These are phyloP conservation scores for Thielaviopsis musarum DNA, from an alignment of 2,329 filamentous ascomycete species.

Conservation along the genomic window DNA sequence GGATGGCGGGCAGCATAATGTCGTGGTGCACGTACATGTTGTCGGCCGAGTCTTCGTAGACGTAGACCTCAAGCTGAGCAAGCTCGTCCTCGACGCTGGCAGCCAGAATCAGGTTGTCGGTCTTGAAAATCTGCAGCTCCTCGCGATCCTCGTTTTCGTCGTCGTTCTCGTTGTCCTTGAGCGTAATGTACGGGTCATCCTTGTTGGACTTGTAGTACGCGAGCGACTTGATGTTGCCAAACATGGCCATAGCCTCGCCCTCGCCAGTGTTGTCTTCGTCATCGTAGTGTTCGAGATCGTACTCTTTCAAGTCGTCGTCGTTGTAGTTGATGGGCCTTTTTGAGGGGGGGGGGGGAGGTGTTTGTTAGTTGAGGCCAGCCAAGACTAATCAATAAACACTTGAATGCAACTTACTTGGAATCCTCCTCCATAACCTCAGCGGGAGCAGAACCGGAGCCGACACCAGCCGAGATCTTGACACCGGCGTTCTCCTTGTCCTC, in stretches of 20 bases:
- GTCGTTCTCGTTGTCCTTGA: slow-evolving; percentile 55
- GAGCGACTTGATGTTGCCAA: slow-evolving; percentile 84
- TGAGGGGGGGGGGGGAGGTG: no score
- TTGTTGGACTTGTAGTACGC: slow-evolving; percentile 90
- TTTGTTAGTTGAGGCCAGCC: slow-evolving; percentile 13
- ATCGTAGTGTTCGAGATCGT: slow-evolving; percentile 91
- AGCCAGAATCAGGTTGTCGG: slow-evolving; percentile 82
- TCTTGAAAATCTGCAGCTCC: slow-evolving; percentile 81
- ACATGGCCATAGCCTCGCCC: slow-evolving; percentile 70
- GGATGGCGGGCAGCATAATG: slow-evolving; percentile 96
- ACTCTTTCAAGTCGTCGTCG: slow-evolving; percentile 88
- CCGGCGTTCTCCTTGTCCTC: slow-evolving; percentile 19
- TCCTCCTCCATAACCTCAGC: slow-evolving; percentile 9
- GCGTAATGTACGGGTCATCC: slow-evolving; percentile 90
- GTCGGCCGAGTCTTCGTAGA: slow-evolving; percentile 88
- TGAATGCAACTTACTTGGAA: slow-evolving; percentile 9
- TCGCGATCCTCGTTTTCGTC: slow-evolving; percentile 71
- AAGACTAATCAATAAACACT: background rate
- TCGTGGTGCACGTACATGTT: slow-evolving; percentile 99
- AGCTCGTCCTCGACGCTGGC: slow-evolving; percentile 95
- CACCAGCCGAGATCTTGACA: slow-evolving; percentile 8
- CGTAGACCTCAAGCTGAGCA: slow-evolving; percentile 89
- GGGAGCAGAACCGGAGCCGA: background rate
- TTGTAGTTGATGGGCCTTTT: slow-evolving; percentile 27
- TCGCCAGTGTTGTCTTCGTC: slow-evolving; percentile 31